A percentile compares a stretch with the other conserved stretches of the same genome.
phyloP scores from a whole-genome alignment of 768 basidiomycete species.

The Amyloporia xantha region DNA sequence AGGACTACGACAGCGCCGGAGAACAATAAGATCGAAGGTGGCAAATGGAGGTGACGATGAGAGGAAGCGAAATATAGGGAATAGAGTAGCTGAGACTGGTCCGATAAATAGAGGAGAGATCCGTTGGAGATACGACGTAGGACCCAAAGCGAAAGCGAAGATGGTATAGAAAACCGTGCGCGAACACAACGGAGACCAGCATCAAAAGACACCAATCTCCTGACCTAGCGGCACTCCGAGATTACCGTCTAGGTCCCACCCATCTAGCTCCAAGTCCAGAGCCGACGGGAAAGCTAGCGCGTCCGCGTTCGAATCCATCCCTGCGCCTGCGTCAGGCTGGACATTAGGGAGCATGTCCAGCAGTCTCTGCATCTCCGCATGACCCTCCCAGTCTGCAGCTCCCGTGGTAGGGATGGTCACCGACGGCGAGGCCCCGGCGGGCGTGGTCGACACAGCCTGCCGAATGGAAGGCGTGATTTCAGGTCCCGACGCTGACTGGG shows the following conservation, averaged over 20 bases:
- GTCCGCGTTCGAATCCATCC: constrained; percentile 9
- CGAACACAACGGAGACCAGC: background rate
- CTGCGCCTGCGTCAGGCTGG: constrained; percentile 18
- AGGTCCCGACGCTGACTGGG: constrained; percentile 12
- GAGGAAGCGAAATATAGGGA: background rate
- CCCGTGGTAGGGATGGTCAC: constrained; percentile 18
- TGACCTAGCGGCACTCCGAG: constrained; percentile 10
- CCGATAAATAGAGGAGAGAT: constrained; percentile 11
- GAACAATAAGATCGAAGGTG: no score
- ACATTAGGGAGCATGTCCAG: constrained; percentile 44
- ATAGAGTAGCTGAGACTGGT: constrained; percentile 8
- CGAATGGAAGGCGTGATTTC: constrained; percentile 15
- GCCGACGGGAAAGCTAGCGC: constrained; percentile 21
- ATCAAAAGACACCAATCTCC: constrained; percentile 20
- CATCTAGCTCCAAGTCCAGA: constrained; percentile 26
- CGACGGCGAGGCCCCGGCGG: constrained; percentile 17
- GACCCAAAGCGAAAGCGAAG: constrained; percentile 9
- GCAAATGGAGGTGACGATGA: background rate
- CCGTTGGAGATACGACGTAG: constrained; percentile 14
- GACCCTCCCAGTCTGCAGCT: constrained; percentile 29
- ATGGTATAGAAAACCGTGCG: constrained; percentile 4
- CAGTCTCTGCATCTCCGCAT: constrained; percentile 56
- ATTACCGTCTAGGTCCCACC: constrained; percentile 18
- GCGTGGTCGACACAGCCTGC: constrained; percentile 2
- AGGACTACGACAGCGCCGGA: no score